Conservation (phyloP, 2,329 filamentous ascomycete species). For the Karstenula rhodostoma region DNA sequence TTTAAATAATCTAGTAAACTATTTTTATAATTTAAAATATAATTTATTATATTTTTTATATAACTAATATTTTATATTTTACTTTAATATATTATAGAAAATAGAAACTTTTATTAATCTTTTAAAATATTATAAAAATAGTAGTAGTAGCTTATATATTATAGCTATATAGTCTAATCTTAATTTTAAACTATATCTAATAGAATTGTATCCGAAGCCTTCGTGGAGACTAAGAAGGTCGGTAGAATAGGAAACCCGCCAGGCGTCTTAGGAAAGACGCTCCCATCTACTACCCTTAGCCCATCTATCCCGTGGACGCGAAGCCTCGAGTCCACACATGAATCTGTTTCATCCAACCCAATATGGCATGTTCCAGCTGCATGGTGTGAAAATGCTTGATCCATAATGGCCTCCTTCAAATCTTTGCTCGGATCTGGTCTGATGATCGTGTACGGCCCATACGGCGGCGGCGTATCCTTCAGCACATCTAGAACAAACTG, state of each 20-base stretch:
- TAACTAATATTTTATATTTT: too few relatives aligned
- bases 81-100: too few relatives aligned
- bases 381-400: constrained; percentile 60
- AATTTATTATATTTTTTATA: too few relatives aligned
- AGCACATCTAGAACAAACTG: background rate
- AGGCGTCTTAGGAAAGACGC: constrained; percentile 60
- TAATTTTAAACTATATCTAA: too few relatives aligned
- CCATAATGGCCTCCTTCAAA: constrained; percentile 20
- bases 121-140: too few relatives aligned
- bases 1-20: too few relatives aligned
- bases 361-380: constrained; percentile 64
- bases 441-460: constrained; percentile 4
- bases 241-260: constrained; percentile 61
- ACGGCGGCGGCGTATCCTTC: background rate
- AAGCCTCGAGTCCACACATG: constrained; percentile 65
- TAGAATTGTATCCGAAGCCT: constrained; percentile 12
- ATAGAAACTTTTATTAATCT: too few relatives aligned
- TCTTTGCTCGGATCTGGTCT: background rate
- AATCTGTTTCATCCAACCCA: constrained; percentile 60
- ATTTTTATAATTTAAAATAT: too few relatives aligned
- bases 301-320: constrained; percentile 63
- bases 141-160: too few relatives aligned
- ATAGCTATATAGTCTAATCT: too few relatives aligned
- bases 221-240: constrained; percentile 47
- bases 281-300: constrained; percentile 68